These are phyloP conservation scores for Alloascoidea hylecoeti DNA, from an alignment of 805 yeast species.

Conservation along the genomic window DNA sequence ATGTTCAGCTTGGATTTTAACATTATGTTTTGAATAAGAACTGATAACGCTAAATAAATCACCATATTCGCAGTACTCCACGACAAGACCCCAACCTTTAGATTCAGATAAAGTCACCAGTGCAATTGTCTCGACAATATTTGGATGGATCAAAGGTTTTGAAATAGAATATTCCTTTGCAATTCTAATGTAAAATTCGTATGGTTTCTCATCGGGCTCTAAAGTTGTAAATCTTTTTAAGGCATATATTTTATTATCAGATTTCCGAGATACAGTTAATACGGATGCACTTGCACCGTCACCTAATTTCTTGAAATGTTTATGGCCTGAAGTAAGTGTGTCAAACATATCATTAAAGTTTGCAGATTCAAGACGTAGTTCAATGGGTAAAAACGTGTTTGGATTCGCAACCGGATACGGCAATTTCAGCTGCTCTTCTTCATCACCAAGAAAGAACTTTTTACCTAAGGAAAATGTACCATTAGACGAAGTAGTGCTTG, in stretches of 20 bases:
- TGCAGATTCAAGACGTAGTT: not conserved
- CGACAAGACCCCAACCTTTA: constrained; percentile 29
- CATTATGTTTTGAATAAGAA: constrained; percentile 44
- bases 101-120: constrained; percentile 17
- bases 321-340: not conserved
- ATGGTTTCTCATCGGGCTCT: constrained; percentile 32
- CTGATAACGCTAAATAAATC: constrained; percentile 47
- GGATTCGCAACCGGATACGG: constrained; percentile 1
- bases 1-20: constrained; percentile 77
- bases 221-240: not conserved
- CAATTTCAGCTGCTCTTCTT: not conserved
- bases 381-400: not conserved
- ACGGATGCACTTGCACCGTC: not conserved
- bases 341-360: not conserved
- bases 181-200: constrained; percentile 49
- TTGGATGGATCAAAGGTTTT: constrained; percentile 61
- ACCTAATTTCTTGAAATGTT: not conserved
- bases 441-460: too few species aligned
- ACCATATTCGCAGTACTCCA: constrained; percentile 79
- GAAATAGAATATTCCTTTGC: constrained; percentile 79
- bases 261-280: not conserved
- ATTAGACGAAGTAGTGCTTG: too few species aligned
- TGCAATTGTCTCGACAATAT: constrained; percentile 67
- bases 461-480: too few species aligned
- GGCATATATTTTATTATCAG: not conserved